Conservation (phyloP, 1,139 yeast species). For the Yamadazyma pseudoaaseri region DNA sequence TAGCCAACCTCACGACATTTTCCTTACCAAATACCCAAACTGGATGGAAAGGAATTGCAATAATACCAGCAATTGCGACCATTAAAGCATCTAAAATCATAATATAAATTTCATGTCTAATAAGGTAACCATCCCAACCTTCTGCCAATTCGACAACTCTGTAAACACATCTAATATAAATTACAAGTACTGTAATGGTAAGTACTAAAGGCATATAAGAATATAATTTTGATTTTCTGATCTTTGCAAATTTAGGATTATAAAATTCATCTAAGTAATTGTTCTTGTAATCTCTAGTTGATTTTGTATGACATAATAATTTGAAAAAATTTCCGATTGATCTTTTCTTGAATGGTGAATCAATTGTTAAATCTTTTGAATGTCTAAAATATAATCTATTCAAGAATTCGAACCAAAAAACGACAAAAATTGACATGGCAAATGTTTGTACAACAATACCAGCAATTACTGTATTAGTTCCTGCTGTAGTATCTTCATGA, state of each 20-base stretch:
- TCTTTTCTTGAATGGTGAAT: conserved; percentile 24
- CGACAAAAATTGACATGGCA: conserved; percentile 64
- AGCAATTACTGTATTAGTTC: conserved; percentile 76
- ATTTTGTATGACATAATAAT: conserved; percentile 26
- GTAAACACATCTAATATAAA: conserved; percentile 75
- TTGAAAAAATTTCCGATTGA: conserved; percentile 27
- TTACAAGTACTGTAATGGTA: conserved; percentile 52
- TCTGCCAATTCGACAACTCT: conserved; percentile 76
- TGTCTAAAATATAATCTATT: conserved; percentile 42
- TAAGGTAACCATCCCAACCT: conserved; percentile 75
- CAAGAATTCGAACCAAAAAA: conserved; percentile 55
- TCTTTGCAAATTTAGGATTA: conserved; percentile 37
- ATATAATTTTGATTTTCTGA: conserved; percentile 44
- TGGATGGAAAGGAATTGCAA: conserved; percentile 63
- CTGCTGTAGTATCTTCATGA: conserved; percentile 41
- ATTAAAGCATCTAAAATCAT: conserved; percentile 76
- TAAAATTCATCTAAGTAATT: conserved; percentile 30
- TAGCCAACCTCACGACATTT: conserved; percentile 33
- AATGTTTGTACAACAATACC: conserved; percentile 80
- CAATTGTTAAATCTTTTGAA: conserved; percentile 13
- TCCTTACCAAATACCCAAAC: conserved; percentile 52
- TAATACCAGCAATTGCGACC: conserved; percentile 48
- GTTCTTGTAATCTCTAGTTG: conserved; percentile 22
- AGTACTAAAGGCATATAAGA: conserved; percentile 44
- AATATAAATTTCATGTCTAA: conserved; percentile 68